Percentiles rank a stretch among this genome's conserved stretches.
These are phyloP conservation scores for Ambrosia trifida DNA, from an alignment of 129 eudicot genomes.

Conservation along the genomic window DNA sequence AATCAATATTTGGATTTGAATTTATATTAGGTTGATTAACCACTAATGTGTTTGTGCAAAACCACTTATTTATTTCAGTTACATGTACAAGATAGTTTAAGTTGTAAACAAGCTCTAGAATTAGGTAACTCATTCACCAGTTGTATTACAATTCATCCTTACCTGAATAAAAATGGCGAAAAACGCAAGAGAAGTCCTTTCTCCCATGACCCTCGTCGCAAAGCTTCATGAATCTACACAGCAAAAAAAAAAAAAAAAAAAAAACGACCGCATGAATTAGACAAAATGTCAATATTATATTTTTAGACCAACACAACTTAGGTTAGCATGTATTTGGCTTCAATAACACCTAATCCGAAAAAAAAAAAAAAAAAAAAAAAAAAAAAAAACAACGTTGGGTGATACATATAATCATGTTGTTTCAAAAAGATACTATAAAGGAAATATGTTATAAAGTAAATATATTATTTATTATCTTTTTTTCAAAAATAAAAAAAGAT, in stretches of 20 bases:
- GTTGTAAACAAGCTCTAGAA: slow-evolving; percentile 2
- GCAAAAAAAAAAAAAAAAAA: slow-evolving; percentile 16
- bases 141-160: slow-evolving; percentile 54
- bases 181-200: slow-evolving; percentile 85
- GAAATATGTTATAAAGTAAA: too few relatives aligned
- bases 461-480: too few relatives aligned
- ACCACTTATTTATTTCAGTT: background rate
- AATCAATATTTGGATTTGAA: too few relatives aligned
- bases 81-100: slow-evolving; percentile 11
- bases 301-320: background rate
- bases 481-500: too few relatives aligned
- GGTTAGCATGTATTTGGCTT: background rate
- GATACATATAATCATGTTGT: background rate
- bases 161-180: slow-evolving; percentile 77
- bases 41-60: background rate
- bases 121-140: slow-evolving; percentile 5
- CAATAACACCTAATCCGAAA: background rate
- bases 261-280: background rate
- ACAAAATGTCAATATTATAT: background rate
- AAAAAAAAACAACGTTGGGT: too few relatives aligned
- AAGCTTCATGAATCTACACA: slow-evolving; percentile 59
- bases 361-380: too few relatives aligned
- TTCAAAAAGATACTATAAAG: too few relatives aligned
- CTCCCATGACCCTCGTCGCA: slow-evolving; percentile 67
- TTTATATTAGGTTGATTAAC: background rate